Conservation (phyloP, 495 filamentous ascomycete species). For the Penicillium bovifimosum region DNA sequence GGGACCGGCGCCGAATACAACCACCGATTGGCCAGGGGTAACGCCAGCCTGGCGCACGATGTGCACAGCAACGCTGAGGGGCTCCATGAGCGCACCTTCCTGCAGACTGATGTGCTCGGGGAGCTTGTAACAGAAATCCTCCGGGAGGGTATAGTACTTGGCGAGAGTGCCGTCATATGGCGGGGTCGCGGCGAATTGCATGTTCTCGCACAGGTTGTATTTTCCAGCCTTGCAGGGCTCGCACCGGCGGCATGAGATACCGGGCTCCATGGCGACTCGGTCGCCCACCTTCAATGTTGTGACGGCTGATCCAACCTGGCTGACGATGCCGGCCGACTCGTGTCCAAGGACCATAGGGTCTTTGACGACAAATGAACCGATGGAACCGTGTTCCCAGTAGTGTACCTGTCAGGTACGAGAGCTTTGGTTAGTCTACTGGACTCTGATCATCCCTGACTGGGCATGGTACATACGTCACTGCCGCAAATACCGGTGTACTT, state of each 20-base stretch:
- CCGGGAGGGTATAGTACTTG: constrained; percentile 50
- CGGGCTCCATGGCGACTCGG: constrained; percentile 50
- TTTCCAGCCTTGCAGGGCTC: constrained; percentile 47
- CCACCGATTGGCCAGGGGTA: constrained; percentile 42
- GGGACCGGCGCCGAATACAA: constrained; percentile 52
- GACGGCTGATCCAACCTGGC: constrained; percentile 55
- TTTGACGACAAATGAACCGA: constrained; percentile 75
- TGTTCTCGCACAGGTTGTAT: constrained; percentile 50
- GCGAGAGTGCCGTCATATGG: constrained; percentile 51
- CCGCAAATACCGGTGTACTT: constrained; percentile 90
- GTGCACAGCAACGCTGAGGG: constrained; percentile 51
- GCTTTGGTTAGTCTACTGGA: not conserved
- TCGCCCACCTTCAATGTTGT: constrained; percentile 41
- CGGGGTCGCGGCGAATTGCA: constrained; percentile 50
- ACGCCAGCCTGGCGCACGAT: constrained; percentile 45
- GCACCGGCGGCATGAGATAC: constrained; percentile 48
- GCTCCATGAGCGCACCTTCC: constrained; percentile 51
- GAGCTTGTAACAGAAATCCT: constrained; percentile 52
- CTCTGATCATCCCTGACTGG: not conserved
- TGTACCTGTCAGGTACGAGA: constrained; percentile 48
- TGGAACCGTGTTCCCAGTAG: constrained; percentile 82
- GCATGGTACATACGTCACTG: constrained; percentile 56
- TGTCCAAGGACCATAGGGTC: constrained; percentile 91
- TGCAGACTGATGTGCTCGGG: constrained; percentile 41
- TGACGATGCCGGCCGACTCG: constrained; percentile 76